phyloP scores from a whole-genome alignment of 768 basidiomycete genomes.

The Phaffia tasmanica region DNA sequence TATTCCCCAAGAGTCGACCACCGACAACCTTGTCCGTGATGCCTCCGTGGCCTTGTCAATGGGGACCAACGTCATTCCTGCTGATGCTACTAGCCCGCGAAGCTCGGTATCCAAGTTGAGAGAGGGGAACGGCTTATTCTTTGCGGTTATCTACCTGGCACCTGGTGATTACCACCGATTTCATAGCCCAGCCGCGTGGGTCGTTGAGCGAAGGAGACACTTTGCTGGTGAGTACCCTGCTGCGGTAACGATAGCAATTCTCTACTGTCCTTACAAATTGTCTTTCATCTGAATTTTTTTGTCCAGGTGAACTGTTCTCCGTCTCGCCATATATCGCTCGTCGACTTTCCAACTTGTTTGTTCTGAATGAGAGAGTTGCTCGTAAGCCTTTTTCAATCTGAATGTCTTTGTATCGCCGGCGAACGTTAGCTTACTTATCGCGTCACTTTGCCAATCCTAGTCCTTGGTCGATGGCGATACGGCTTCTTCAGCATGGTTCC shows the following conservation, averaged over 20 bases:
- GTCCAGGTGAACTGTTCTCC: slow-evolving; percentile 79
- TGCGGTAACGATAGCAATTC: neutral
- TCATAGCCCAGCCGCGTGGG: slow-evolving; percentile 92
- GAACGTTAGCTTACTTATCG: neutral
- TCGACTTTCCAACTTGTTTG: slow-evolving; percentile 81
- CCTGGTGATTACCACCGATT: slow-evolving; percentile 98
- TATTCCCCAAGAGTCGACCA: slow-evolving; percentile 4
- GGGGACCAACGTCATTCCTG: slow-evolving; percentile 42
- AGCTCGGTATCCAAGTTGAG: slow-evolving; percentile 47
- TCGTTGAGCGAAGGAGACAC: slow-evolving; percentile 88
- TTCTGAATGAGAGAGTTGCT: slow-evolving; percentile 95
- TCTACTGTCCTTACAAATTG: neutral
- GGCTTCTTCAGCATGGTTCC: slow-evolving; percentile 98
- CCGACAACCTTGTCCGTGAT: slow-evolving; percentile 52
- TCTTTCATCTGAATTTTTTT: neutral
- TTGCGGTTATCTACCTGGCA: slow-evolving; percentile 91
- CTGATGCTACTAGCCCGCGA: slow-evolving; percentile 29
- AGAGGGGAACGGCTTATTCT: slow-evolving; percentile 75
- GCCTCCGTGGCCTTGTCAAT: slow-evolving; percentile 61
- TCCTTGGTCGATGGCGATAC: slow-evolving; percentile 85
- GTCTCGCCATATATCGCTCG: slow-evolving; percentile 94
- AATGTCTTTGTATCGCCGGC: neutral
- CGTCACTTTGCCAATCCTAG: neutral
- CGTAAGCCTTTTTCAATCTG: slow-evolving; percentile 28
- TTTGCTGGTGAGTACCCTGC: slow-evolving; percentile 60